Base-by-base conservation (phyloP, 2,329 filamentous ascomycete species). In the Exserohilum rostratum region DNA sequence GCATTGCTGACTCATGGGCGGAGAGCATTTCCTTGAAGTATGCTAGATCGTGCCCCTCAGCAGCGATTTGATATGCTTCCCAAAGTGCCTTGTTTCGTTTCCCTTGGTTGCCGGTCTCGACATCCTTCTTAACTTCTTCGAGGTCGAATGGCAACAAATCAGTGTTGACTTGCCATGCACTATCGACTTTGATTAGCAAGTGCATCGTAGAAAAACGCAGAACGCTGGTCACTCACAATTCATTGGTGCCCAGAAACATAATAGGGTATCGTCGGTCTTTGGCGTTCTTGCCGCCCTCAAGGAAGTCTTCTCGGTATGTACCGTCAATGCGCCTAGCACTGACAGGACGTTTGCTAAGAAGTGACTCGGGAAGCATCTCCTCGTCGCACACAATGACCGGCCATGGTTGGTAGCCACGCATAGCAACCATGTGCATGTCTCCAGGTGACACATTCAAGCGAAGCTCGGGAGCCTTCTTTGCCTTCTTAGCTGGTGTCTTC, bases 341-440 rank as follows among this genome's bases (percentile, higher is more conserved):
- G 48, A 96, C 90, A 7, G 93, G 95, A 57, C 95, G 89, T 40
- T 84, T 85, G 68, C 84, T 89, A 50, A 96, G 78, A 20, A 99
- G 84, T 12, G 83, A 86, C 53, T 87, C 82, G 2, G 95, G 93
- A 17, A 99, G 86, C 88, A 99, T 98, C 58, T 89, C 87, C 76
- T 99, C 93, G 72, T 96, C 92, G 74, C 91, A 95, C 66, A 99
- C 87, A 71, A 99, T 90, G 50, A 91, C 89, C 13, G 95, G 95
- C 95, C 95, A 99, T 34, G 91, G 88, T 29, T 95, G 91, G 76
- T 91, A 96, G 56, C 93, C 95, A 82, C 96, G 96, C 76, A 99
- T 87, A 76, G 93, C 90, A 61, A 96, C 91, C 71, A 96, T 87
- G 78, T 90, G 98, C 77, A 93, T 90, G 68, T 98, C 89, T 65